These are phyloP conservation scores for Musa troglodytarum DNA, from an alignment of 176 grass and related monocot genomes.

Conservation along the genomic window DNA sequence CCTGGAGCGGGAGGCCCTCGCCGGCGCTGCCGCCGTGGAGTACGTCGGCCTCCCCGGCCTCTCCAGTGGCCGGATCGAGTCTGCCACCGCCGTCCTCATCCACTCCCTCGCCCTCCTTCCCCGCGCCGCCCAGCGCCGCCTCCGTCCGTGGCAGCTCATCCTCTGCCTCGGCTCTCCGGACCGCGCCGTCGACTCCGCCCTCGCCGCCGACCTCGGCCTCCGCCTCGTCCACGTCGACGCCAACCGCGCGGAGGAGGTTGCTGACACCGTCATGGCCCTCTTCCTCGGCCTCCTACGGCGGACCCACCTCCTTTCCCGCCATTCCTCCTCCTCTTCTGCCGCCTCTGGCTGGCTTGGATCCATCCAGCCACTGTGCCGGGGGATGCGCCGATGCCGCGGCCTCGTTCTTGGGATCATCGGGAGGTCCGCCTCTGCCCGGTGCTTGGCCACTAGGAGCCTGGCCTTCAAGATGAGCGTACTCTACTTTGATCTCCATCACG, in stretches of 20 bases:
- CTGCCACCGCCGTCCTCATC: slow-evolving; percentile 55
- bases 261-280: slow-evolving; percentile 96
- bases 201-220: slow-evolving; percentile 70
- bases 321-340: slow-evolving; percentile 40
- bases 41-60: slow-evolving; percentile 64
- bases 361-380: slow-evolving; percentile 70
- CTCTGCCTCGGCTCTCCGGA: slow-evolving; percentile 83
- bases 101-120: slow-evolving; percentile 77
- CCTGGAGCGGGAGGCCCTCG: slow-evolving; percentile 59
- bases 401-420: slow-evolving; percentile 91
- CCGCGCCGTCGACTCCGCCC: slow-evolving; percentile 68
- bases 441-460: slow-evolving; percentile 85
- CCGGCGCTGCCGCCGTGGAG: slow-evolving; percentile 55
- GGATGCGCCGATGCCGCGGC: slow-evolving; percentile 82
- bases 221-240: slow-evolving; percentile 77
- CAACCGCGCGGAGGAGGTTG: slow-evolving; percentile 84
- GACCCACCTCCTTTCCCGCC: slow-evolving; percentile 73
- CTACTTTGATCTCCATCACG: slow-evolving; percentile 71
- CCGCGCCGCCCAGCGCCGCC: slow-evolving; percentile 72
- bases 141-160: slow-evolving; percentile 88
- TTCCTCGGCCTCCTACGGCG: slow-evolving; percentile 71
- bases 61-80: slow-evolving; percentile 54
- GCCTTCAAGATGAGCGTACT: slow-evolving; percentile 92
- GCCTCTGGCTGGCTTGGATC: slow-evolving; percentile 64
- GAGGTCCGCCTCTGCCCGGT: slow-evolving; percentile 57